A percentile compares a stretch with the other conserved stretches of the same genome.
phyloP scores from a whole-genome alignment of 2,329 filamentous ascomycete genomes.

The Pseudogymnoascus sp. region DNA sequence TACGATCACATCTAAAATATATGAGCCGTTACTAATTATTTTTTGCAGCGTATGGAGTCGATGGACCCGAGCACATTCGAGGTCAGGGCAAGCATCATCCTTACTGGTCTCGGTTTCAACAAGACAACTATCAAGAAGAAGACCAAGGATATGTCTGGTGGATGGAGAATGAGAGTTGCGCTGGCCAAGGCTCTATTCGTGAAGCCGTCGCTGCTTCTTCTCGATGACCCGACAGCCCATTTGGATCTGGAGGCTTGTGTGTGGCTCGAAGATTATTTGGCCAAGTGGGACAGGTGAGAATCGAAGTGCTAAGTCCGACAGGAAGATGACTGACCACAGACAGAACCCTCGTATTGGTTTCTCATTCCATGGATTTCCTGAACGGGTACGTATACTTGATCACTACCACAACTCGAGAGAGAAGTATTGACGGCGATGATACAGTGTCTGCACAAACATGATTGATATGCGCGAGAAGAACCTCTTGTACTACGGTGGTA shows the following conservation, averaged over 20 bases:
- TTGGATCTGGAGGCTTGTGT: slow-evolving; percentile 98
- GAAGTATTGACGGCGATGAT: background rate
- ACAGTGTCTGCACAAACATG: slow-evolving; percentile 88
- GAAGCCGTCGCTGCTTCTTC: slow-evolving; percentile 88
- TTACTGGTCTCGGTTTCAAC: slow-evolving; percentile 99
- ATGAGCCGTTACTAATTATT: slow-evolving; percentile 15
- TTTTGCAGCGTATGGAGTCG: slow-evolving; percentile 77
- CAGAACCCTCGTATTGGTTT: slow-evolving; percentile 89
- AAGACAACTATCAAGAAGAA: slow-evolving; percentile 97
- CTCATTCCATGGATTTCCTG: slow-evolving; percentile 97
- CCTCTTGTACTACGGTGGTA: slow-evolving; percentile 97
- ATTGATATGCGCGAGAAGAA: slow-evolving; percentile 90
- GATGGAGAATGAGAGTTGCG: slow-evolving; percentile 99
- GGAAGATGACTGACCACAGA: background rate
- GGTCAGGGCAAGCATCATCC: slow-evolving; percentile 88
- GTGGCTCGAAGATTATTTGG: slow-evolving; percentile 98
- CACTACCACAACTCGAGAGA: background rate
- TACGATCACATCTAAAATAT: background rate
- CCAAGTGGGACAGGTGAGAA: slow-evolving; percentile 73
- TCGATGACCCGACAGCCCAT: slow-evolving; percentile 97
- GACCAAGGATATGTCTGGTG: slow-evolving; percentile 99
- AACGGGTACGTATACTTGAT: slow-evolving; percentile 46
- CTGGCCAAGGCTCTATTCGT: slow-evolving; percentile 97
- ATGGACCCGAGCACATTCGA: slow-evolving; percentile 98
- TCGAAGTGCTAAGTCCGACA: background rate